These are phyloP conservation scores for Westerdykella aurantiaca DNA, from an alignment of 2,329 filamentous ascomycete species.

Conservation along the genomic window DNA sequence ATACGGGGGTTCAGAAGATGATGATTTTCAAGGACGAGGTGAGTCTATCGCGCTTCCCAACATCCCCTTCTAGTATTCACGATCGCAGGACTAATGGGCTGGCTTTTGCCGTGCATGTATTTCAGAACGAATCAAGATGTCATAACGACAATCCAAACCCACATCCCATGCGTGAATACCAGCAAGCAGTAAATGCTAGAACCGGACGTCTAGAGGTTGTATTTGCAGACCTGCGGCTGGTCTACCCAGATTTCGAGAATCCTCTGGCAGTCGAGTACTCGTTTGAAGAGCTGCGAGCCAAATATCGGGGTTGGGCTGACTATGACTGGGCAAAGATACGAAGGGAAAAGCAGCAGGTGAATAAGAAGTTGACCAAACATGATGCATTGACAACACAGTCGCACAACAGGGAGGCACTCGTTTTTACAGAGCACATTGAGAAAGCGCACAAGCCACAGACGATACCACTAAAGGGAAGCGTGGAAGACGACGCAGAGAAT, in stretches of 20 bases:
- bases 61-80: conserved; percentile 39
- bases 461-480: conserved; percentile 31
- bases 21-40: conserved; percentile 93
- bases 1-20: conserved; percentile 72
- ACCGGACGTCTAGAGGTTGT: conserved; percentile 81
- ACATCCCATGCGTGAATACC: conserved; percentile 67
- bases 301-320: conserved; percentile 61
- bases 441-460: conserved; percentile 18
- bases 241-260: conserved; percentile 74
- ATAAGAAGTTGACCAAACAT: conserved; percentile 7
- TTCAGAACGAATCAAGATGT: conserved; percentile 42
- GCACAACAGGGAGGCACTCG: conserved; percentile 8
- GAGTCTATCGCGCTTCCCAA: conserved; percentile 45
- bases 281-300: conserved; percentile 87
- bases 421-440: conserved; percentile 13
- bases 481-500: conserved; percentile 33
- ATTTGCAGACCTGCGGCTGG: conserved; percentile 75
- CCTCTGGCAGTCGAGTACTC: conserved; percentile 66
- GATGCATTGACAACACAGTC: not conserved
- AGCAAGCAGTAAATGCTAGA: conserved; percentile 74
- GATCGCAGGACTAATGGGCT: conserved; percentile 78
- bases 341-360: conserved; percentile 18
- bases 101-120: conserved; percentile 47
- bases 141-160: conserved; percentile 38
- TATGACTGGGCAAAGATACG: conserved; percentile 47